These are phyloP conservation scores for Marvania coccoides DNA, from an alignment of 139 green algal species.

Conservation along the genomic window DNA sequence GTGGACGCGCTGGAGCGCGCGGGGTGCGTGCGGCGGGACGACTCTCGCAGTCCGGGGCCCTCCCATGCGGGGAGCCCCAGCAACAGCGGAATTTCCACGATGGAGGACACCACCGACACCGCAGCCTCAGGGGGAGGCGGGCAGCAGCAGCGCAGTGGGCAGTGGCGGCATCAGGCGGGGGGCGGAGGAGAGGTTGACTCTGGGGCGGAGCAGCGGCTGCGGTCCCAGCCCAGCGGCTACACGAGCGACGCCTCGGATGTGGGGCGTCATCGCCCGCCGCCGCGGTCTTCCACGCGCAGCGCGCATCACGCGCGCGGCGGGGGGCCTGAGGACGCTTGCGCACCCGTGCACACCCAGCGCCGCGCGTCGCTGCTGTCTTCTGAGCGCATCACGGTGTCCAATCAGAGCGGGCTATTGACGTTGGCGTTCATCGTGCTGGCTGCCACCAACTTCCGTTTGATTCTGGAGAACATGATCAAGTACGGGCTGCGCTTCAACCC, in stretches of 20 bases:
- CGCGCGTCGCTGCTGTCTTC: constrained; percentile 46
- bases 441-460: constrained; percentile 68
- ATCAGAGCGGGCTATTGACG: constrained; percentile 56
- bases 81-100: background rate
- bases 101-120: background rate
- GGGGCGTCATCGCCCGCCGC: background rate
- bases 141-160: background rate
- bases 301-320: background rate
- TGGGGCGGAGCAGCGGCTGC: background rate
- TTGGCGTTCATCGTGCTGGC: constrained; percentile 68
- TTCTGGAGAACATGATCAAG: constrained; percentile 85
- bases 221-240: constrained; percentile 15
- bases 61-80: background rate
- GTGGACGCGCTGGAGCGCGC: constrained; percentile 42
- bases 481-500: constrained; percentile 54
- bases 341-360: constrained; percentile 41
- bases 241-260: constrained; percentile 26
- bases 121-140: background rate
- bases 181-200: background rate
- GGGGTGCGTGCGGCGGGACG: constrained; percentile 16
- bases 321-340: constrained; percentile 31
- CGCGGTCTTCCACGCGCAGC: background rate
- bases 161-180: background rate
- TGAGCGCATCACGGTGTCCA: constrained; percentile 47
- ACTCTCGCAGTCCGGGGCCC: no score